Evolutionary conservation across 2,329 filamentous ascomycete species (phyloP), one percentile per base, ranked within the genome.

Genomic region (Cladophialophora immunda): DNA sequence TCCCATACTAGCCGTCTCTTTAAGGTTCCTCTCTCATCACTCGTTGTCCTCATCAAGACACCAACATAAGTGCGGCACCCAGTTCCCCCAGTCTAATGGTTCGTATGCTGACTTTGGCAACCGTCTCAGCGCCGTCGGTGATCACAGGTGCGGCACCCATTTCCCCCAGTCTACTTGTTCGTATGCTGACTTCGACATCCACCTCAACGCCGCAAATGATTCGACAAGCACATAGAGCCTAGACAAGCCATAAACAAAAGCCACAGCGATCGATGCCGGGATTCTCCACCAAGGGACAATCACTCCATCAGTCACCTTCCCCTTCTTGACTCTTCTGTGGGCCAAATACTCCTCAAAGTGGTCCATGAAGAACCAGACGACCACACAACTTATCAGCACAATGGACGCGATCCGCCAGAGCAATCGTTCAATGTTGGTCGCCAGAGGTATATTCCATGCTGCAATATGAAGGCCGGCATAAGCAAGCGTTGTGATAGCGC

Each of bases 361-460:
- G 38, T 64, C 61, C 61, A 64, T 64, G 34, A 56, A 56, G 29
- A 64, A 64, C 61, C 61, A 64, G 19, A 53, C 61, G 17, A 64
- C 36, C 13, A 56, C 54, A 17, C 61, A 64, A 19, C 54, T 29
- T 17, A 64, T 34, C 62, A 67, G 60, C 13, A 54, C 38, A 7
- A 69, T 25, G n/a, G 58, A 68, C 13, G 65, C 58, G 8, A 68
- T 52, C 11, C 66, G 61, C 71, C 72, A 73, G 4, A 73, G 50
- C 13, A 67, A n/a, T 19, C 61, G 66, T 54, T 76, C 75, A n/a
- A 63, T 58, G 6, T 52, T 13, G 19, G 73, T 73, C 15, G 73
- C 73, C 57, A 75, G 74, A 15, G 60, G 55, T 30, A 73, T 73
- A 55, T 75, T 71, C 74, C 75, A 76, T 5, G 72, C 73, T 8